These are phyloP conservation scores for Ampelocalamus luodianensis DNA, from an alignment of 176 grass and related monocot species.

Conservation along the genomic window DNA sequence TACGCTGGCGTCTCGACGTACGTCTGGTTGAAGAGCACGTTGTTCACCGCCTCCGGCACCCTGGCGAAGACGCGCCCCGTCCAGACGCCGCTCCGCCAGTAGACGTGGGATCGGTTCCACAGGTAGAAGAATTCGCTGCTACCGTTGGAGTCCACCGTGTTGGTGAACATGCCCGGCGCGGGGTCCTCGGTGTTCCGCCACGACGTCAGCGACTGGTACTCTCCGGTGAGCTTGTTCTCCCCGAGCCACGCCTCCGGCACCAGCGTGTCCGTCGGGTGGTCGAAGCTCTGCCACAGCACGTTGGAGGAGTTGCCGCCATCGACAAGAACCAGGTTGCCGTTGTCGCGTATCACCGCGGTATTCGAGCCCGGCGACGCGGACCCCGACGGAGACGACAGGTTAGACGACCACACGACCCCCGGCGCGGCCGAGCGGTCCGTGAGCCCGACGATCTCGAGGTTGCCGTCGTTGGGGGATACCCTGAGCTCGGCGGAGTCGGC, in stretches of 20 bases:
- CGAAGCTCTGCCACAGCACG: slow-evolving; percentile 6
- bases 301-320: slow-evolving; percentile 38
- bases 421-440: neutral
- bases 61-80: slow-evolving; percentile 27
- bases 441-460: slow-evolving; percentile 28
- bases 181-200: slow-evolving; percentile 60
- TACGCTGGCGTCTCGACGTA: slow-evolving; percentile 45
- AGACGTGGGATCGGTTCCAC: slow-evolving; percentile 25
- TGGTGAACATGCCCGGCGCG: slow-evolving; percentile 32
- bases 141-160: slow-evolving; percentile 34
- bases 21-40: slow-evolving; percentile 53
- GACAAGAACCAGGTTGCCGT: slow-evolving; percentile 50
- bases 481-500: slow-evolving; percentile 17
- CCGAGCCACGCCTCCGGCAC: slow-evolving; percentile 56
- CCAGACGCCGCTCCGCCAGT: slow-evolving; percentile 57
- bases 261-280: slow-evolving; percentile 35
- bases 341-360: slow-evolving; percentile 46
- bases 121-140: slow-evolving; percentile 44
- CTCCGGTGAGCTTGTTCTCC: slow-evolving; percentile 36
- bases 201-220: slow-evolving; percentile 44
- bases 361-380: neutral
- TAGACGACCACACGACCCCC: slow-evolving; percentile 25
- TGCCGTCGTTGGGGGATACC: slow-evolving; percentile 18
- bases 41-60: slow-evolving; percentile 43
- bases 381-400: slow-evolving; percentile 1